Conservation (phyloP, 2,329 filamentous ascomycete species). For the Xylariomycetidae sp. region DNA sequence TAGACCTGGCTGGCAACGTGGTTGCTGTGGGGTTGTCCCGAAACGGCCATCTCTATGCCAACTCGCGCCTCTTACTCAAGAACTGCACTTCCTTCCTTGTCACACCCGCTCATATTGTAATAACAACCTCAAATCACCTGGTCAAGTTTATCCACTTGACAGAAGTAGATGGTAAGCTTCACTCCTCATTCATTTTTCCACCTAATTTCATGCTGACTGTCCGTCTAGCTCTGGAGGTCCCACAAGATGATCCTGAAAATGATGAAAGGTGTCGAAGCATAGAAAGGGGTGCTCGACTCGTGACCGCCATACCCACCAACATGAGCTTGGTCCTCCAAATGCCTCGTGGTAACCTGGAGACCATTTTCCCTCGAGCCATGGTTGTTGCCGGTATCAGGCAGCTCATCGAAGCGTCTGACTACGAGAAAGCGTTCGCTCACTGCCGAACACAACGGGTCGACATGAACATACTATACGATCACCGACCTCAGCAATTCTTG, state of each 20-base stretch:
- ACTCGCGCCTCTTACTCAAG: slow-evolving; percentile 65
- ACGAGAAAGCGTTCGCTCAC: slow-evolving; percentile 75
- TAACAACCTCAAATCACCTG: slow-evolving; percentile 87
- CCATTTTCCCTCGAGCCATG: slow-evolving; percentile 86
- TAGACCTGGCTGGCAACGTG: slow-evolving; percentile 33
- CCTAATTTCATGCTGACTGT: slow-evolving; percentile 16
- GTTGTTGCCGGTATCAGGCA: slow-evolving; percentile 84
- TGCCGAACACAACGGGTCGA: slow-evolving; percentile 93
- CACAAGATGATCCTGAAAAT: slow-evolving; percentile 79
- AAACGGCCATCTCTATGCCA: slow-evolving; percentile 73
- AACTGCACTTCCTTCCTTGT: slow-evolving; percentile 89
- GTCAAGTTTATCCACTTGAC: slow-evolving; percentile 89
- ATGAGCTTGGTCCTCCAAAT: slow-evolving; percentile 88
- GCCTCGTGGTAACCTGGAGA: slow-evolving; percentile 93
- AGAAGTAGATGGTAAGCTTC: slow-evolving; percentile 51
- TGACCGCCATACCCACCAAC: slow-evolving; percentile 83
- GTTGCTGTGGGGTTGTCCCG: slow-evolving; percentile 61
- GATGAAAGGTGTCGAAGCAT: slow-evolving; percentile 91
- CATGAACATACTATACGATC: slow-evolving; percentile 95
- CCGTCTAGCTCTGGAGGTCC: slow-evolving; percentile 69
- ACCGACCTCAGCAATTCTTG: slow-evolving; percentile 82
- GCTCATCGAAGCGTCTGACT: slow-evolving; percentile 74
- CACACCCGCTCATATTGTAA: slow-evolving; percentile 77
- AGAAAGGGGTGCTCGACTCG: slow-evolving; percentile 78
- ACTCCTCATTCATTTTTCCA: slow-evolving; percentile 3